Evolutionary conservation across 2,329 filamentous ascomycete genomes (phyloP).

Genomic region (Tolypocladium inflatum): DNA sequence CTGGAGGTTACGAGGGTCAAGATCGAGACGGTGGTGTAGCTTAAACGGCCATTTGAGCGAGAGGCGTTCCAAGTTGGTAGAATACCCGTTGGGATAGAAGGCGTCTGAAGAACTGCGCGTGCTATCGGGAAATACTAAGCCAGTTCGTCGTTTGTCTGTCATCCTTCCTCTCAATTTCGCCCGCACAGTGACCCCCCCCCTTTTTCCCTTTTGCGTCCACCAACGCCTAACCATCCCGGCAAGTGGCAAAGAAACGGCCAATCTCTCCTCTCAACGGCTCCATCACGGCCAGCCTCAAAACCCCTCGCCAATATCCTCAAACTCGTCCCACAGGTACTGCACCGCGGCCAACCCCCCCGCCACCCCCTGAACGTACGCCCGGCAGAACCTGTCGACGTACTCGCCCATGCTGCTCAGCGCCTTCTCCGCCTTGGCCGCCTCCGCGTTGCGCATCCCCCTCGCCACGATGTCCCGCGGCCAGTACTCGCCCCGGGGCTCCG

Average conservation of each 20-base stretch:
- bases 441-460: constrained; percentile 1
- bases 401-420: constrained; percentile 3
- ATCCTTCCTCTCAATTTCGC: neutral
- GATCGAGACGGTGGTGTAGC: constrained; percentile 23
- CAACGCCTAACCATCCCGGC: neutral
- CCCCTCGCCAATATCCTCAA: neutral
- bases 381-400: constrained; percentile 4
- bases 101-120: neutral
- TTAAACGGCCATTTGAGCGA: neutral
- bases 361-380: neutral
- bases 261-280: neutral
- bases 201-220: neutral
- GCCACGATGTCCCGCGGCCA: constrained; percentile 12
- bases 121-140: neutral
- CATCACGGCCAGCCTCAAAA: neutral
- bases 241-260: neutral
- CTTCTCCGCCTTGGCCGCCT: neutral
- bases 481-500: neutral
- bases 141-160: neutral
- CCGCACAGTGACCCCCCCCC: neutral
- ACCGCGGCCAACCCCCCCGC: neutral
- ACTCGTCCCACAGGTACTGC: neutral
- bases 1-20: constrained; percentile 67
- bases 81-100: neutral
- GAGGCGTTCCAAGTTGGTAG: neutral